phyloP scores from a whole-genome alignment of 306 rosid species.

The Pyrus pyrifolia region DNA sequence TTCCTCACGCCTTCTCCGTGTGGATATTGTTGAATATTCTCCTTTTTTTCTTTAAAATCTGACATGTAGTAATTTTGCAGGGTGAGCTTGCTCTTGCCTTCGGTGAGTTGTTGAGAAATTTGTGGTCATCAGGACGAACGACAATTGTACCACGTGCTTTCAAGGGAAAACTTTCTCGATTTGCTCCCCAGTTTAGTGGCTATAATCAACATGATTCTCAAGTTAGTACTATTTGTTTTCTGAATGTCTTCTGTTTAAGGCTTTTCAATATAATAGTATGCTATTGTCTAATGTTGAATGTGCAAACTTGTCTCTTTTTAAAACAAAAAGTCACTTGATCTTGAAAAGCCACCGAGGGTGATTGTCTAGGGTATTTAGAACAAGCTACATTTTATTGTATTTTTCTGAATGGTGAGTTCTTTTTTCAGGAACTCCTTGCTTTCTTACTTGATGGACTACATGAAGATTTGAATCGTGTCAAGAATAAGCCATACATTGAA shows the following conservation, averaged over 20 bases:
- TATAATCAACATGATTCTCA: constrained; percentile 99
- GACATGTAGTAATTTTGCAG: constrained; percentile 40
- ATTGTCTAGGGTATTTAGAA: background rate
- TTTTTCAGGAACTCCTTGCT: constrained; percentile 85
- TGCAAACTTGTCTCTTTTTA: background rate
- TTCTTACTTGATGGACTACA: constrained; percentile 96
- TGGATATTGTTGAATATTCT: constrained; percentile 4
- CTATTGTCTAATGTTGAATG: background rate
- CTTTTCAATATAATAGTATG: background rate
- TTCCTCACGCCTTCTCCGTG: background rate
- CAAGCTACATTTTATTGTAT: constrained; percentile 6
- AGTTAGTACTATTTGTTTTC: constrained; percentile 42
- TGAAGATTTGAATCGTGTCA: constrained; percentile 99
- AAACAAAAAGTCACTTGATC: background rate
- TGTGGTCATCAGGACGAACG: constrained; percentile 90
- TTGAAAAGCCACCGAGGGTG: background rate
- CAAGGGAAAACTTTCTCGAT: constrained; percentile 89
- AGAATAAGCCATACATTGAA: constrained; percentile 95
- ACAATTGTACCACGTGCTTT: constrained; percentile 82
- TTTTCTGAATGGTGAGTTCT: constrained; percentile 19
- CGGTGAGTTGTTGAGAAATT: constrained; percentile 86
- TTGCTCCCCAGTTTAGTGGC: constrained; percentile 99
- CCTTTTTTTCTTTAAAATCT: constrained; percentile 9
- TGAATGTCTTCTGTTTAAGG: constrained; percentile 3
- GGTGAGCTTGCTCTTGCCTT: constrained; percentile 97